Evolutionary conservation across 73 alveolate genomes (phyloP), one percentile per base, ranked within the genome.

Genomic region (Durusdinium trenchii): DNA sequence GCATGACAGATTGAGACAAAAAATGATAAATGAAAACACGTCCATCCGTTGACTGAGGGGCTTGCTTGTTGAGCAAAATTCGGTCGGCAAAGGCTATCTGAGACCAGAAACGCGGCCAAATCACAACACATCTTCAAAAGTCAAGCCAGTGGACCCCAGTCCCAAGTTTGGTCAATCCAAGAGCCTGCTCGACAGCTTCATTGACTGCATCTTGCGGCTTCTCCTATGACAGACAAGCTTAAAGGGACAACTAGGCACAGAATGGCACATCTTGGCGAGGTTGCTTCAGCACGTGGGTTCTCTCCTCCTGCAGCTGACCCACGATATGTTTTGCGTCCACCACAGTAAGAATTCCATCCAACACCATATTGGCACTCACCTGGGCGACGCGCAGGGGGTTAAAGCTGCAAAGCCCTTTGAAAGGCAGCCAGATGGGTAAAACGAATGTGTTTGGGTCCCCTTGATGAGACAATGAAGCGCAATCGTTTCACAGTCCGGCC

Each of bases 41-140:
- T n/a, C n/a, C n/a, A n/a, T n/a, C n/a, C n/a, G 54, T 12, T 47
- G 32, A 36, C 52, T 91, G n/a, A 36, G 94, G 76, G 51, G 32
- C 62, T 36, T 36, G 84, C 95, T 94, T 94, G 95, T 94, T 94
- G 62, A 94, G 99, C 83, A 94, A 45, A 6, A 94, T 78, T 42
- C 94, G 54, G 75, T 94, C 99, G 28, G 99, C 99, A 45, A 94
- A 94, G 61, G 99, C 99, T 32, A 94, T 64, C 94, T 94, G 86
- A 36, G 85, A 3, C 35, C 43, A 47, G 38, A 43, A 81, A 46
- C 42, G 82, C 82, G 43, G n/a, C 82, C 82, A 69, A 69, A 69
- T 23, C 82, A 69, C 82, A 35, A 69, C 82, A 16, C 43, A 69
- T 23, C 82, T 69, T 69, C 46, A 69, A 40, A 38, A 38, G 12